Evolutionary conservation across 768 basidiomycete genomes (phyloP).

Genomic region (Pleurotus cornucopiae): DNA sequence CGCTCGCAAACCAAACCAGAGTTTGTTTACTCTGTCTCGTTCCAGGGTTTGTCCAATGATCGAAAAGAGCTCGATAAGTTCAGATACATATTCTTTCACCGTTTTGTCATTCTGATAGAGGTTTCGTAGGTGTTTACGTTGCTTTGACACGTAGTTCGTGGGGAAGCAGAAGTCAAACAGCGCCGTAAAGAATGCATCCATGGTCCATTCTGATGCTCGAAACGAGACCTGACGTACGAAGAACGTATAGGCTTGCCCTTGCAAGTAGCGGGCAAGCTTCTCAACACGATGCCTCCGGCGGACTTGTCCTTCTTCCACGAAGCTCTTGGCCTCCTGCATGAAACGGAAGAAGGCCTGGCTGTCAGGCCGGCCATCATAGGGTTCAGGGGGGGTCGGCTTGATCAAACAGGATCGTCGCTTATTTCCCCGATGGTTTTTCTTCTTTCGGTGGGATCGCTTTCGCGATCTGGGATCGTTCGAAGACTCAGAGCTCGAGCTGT

Average conservation of each 20-base stretch:
- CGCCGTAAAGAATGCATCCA: constrained; percentile 24
- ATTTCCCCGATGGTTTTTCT: constrained; percentile 7
- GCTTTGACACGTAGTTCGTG: constrained; percentile 12
- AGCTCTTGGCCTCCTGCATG: constrained; percentile 19
- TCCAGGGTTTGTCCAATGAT: too few relatives aligned
- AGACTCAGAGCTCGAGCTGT: background rate
- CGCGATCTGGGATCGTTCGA: background rate
- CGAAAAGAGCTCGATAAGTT: constrained; percentile 22
- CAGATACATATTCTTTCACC: constrained; percentile 26
- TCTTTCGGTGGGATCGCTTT: background rate
- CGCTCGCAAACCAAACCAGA: too few relatives aligned
- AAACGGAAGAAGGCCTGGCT: constrained; percentile 19
- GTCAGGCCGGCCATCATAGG: constrained; percentile 22
- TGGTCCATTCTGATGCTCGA: constrained; percentile 19
- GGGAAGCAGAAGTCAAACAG: constrained; percentile 37
- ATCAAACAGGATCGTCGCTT: constrained; percentile 9
- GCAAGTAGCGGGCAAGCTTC: constrained; percentile 23
- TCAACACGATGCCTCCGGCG: constrained; percentile 12
- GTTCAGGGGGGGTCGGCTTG: constrained; percentile 16
- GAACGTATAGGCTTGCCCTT: constrained; percentile 25
- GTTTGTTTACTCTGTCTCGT: too few relatives aligned
- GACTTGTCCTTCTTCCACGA: constrained; percentile 18
- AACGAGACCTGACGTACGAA: constrained; percentile 23
- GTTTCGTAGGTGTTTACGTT: constrained; percentile 16
- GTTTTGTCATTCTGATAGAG: constrained; percentile 20